Percentiles rank a stretch among this genome's conserved stretches.
These are phyloP conservation scores for Endotrypanum monterogeii DNA, from an alignment of 208 protist genomes.

Conservation along the genomic window DNA sequence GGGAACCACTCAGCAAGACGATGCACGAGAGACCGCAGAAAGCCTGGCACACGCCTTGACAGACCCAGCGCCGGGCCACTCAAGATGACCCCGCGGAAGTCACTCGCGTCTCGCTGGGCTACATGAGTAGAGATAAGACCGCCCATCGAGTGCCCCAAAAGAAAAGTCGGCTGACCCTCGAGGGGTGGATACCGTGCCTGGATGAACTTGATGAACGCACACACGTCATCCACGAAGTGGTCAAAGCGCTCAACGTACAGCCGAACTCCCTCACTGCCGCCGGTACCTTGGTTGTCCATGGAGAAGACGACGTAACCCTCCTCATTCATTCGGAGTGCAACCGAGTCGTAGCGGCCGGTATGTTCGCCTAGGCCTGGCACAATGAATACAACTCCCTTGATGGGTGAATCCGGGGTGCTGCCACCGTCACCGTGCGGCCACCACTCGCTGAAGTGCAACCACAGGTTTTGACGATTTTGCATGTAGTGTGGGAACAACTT, in stretches of 20 bases:
- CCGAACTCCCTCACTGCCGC: constrained; percentile 72
- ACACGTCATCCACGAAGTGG: constrained; percentile 77
- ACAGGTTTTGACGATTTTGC: constrained; percentile 75
- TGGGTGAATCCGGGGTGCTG: background rate
- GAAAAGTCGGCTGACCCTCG: constrained; percentile 41
- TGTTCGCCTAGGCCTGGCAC: constrained; percentile 74
- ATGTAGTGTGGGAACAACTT: constrained; percentile 72
- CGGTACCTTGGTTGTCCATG: constrained; percentile 76
- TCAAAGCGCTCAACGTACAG: constrained; percentile 72
- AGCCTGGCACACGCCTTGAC: constrained; percentile 14
- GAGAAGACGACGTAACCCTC: constrained; percentile 62
- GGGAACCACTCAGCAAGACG: constrained; percentile 42
- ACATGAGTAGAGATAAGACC: constrained; percentile 64
- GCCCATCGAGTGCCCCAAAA: constrained; percentile 84
- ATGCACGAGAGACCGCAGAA: constrained; percentile 18
- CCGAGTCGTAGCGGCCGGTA: constrained; percentile 70
- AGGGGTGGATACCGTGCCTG: constrained; percentile 41
- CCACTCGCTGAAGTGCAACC: constrained; percentile 77
- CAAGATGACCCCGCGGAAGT: constrained; percentile 51
- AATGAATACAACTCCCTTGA: constrained; percentile 67
- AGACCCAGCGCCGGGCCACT: constrained; percentile 57
- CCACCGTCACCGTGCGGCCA: constrained; percentile 38
- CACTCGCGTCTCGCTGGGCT: constrained; percentile 36
- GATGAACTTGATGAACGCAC: constrained; percentile 47
- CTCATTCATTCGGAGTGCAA: constrained; percentile 51